phyloP scores from a whole-genome alignment of 495 filamentous ascomycete species.

The Penicillium flavigenum region DNA sequence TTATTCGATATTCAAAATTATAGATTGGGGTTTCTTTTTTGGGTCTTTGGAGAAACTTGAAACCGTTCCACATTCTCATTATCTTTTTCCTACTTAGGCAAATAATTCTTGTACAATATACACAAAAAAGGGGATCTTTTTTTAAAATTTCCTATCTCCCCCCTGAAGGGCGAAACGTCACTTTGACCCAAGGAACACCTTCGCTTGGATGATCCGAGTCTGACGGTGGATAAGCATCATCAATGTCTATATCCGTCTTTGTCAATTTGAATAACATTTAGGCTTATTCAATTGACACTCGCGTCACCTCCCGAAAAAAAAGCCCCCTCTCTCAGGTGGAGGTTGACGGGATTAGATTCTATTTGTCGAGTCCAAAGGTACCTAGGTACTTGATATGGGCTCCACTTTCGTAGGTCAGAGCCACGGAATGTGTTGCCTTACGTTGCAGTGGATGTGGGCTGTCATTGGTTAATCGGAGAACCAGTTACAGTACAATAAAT shows the following conservation, averaged over 20 bases:
- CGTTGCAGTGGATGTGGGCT: constrained; percentile 13
- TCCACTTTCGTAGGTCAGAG: constrained; percentile 22
- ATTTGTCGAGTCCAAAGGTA: background rate
- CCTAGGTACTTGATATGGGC: background rate
- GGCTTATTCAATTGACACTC: constrained; percentile 8
- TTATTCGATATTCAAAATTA: background rate
- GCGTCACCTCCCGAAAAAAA: background rate
- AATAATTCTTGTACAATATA: background rate
- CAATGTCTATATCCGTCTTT: background rate
- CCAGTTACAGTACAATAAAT: constrained; percentile 12
- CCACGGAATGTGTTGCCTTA: constrained; percentile 35
- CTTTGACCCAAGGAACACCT: constrained; percentile 6
- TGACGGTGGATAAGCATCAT: constrained; percentile 15
- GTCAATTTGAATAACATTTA: constrained; percentile 4
- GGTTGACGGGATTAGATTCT: background rate
- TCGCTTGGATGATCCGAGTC: constrained; percentile 5
- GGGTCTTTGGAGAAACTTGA: background rate
- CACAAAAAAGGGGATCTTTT: background rate
- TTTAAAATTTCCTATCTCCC: constrained; percentile 5
- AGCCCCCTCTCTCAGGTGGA: too few relatives aligned
- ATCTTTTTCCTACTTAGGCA: background rate
- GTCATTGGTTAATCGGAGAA: constrained; percentile 27
- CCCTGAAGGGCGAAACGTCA: constrained; percentile 9
- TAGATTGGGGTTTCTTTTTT: background rate
- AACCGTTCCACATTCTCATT: background rate